Evolutionary conservation across 1,284 basidiomycete species (phyloP).

Genomic region (Ceratobasidium sp.): DNA sequence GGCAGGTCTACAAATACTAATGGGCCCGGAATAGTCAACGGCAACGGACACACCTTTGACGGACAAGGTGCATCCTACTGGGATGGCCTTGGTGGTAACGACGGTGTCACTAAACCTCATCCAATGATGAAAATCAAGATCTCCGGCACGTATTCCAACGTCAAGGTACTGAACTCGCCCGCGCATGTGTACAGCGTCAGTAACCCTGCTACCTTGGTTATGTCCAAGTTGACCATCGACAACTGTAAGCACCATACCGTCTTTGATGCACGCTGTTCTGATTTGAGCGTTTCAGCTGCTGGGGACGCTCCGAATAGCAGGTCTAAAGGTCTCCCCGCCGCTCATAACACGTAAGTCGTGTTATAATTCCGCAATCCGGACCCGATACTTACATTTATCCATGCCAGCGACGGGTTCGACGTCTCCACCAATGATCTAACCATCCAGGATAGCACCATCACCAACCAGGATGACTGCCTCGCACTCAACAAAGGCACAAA

Average conservation of each 20-base stretch:
- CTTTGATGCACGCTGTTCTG: too few relatives aligned
- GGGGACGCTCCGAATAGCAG: conserved; percentile 62
- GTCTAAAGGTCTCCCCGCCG: conserved; percentile 61
- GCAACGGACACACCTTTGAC: conserved; percentile 63
- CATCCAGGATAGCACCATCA: conserved; percentile 49
- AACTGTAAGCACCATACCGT: conserved; percentile 55
- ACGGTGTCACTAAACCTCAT: conserved; percentile 62
- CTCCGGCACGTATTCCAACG: conserved; percentile 64
- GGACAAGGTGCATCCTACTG: conserved; percentile 65
- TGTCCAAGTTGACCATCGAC: conserved; percentile 58
- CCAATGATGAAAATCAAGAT: conserved; percentile 65
- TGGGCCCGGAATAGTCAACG: conserved; percentile 58
- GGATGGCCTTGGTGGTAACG: conserved; percentile 63
- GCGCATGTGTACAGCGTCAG: conserved; percentile 57
- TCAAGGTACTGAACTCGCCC: conserved; percentile 65
- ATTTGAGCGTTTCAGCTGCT: conserved; percentile 52
- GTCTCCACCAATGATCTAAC: conserved; percentile 41
- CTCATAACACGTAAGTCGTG: conserved; percentile 57
- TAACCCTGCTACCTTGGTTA: conserved; percentile 55
- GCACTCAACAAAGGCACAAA: conserved; percentile 51
- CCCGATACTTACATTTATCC: background rate
- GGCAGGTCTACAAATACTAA: background rate
- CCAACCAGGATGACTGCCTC: conserved; percentile 52
- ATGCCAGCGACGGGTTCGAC: conserved; percentile 45
- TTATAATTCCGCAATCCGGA: background rate